phyloP scores from a whole-genome alignment of 257 asterid species.

The Nicotiana tomentosiformis region DNA sequence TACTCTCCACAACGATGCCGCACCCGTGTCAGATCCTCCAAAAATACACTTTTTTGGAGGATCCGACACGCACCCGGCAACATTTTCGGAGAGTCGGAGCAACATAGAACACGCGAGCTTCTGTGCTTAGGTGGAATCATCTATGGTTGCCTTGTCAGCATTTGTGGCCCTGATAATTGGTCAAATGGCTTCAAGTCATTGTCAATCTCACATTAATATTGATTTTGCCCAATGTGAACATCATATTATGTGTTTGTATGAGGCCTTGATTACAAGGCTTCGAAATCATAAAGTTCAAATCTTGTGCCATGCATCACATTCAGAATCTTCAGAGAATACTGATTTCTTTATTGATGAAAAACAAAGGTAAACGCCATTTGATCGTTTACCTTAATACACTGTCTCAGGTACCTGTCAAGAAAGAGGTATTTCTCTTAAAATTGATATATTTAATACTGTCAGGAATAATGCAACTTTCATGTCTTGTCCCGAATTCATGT shows the following conservation, averaged over 20 bases:
- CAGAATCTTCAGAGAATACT: not conserved
- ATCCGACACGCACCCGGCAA: too few relatives aligned
- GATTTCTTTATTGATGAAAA: not conserved
- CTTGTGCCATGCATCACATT: not conserved
- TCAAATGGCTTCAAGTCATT: not conserved
- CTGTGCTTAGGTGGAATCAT: not conserved
- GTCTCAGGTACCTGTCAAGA: not conserved
- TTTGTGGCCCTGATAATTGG: not conserved
- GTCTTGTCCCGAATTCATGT: not conserved
- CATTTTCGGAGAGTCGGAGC: too few relatives aligned
- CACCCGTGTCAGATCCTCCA: too few relatives aligned
- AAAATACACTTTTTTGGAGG: too few relatives aligned
- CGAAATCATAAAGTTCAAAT: not conserved
- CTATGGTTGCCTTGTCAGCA: not conserved
- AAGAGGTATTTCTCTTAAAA: not conserved
- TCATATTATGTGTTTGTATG: not conserved
- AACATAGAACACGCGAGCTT: conserved; percentile 15
- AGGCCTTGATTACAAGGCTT: not conserved
- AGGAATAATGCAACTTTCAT: not conserved
- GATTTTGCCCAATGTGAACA: not conserved
- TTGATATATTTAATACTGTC: not conserved
- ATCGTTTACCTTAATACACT: not conserved
- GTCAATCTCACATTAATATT: not conserved
- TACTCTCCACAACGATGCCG: too few relatives aligned
- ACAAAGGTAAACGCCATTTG: not conserved